Evolutionary conservation across 1,139 yeast genomes (phyloP).

Genomic region (Yamadazyma siamensis): DNA sequence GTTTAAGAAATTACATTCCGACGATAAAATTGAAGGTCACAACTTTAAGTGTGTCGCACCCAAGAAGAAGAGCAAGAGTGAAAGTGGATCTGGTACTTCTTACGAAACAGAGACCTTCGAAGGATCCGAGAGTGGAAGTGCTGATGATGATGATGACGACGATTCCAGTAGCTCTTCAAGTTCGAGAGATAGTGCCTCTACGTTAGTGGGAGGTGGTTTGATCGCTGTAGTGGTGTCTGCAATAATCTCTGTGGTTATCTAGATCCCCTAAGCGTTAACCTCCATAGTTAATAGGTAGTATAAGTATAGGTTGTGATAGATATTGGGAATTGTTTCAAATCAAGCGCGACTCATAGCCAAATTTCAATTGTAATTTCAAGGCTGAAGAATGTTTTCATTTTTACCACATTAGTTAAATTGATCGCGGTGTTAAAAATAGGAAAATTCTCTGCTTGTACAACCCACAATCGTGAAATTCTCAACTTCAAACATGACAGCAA

Average conservation of each 20-base stretch:
- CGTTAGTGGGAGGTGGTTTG: constrained; percentile 13
- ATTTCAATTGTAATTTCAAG: background rate
- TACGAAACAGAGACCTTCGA: constrained; percentile 17
- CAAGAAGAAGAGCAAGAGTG: constrained; percentile 16
- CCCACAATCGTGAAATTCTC: background rate
- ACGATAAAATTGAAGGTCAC: constrained; percentile 42
- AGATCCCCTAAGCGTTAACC: too few species aligned
- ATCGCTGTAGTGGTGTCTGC: constrained; percentile 10
- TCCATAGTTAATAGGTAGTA: too few species aligned
- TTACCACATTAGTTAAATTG: constrained; percentile 14
- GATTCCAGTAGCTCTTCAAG: constrained; percentile 7
- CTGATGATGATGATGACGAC: constrained; percentile 7
- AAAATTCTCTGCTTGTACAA: background rate
- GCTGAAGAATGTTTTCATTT: constrained; percentile 2
- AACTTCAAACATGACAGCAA: constrained; percentile 14
- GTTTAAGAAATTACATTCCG: constrained; percentile 31
- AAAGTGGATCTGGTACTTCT: constrained; percentile 14
- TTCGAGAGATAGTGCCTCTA: constrained; percentile 8
- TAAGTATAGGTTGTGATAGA: too few species aligned
- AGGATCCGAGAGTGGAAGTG: constrained; percentile 11
- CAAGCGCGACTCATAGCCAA: too few species aligned
- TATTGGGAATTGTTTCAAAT: too few species aligned
- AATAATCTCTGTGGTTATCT: too few species aligned
- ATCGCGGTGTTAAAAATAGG: constrained; percentile 14
- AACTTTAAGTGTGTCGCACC: constrained; percentile 44